A percentile compares a stretch with the other conserved stretches of the same genome.
phyloP scores from a whole-genome alignment of 305 asterid genomes.

The Striga hermonthica region DNA sequence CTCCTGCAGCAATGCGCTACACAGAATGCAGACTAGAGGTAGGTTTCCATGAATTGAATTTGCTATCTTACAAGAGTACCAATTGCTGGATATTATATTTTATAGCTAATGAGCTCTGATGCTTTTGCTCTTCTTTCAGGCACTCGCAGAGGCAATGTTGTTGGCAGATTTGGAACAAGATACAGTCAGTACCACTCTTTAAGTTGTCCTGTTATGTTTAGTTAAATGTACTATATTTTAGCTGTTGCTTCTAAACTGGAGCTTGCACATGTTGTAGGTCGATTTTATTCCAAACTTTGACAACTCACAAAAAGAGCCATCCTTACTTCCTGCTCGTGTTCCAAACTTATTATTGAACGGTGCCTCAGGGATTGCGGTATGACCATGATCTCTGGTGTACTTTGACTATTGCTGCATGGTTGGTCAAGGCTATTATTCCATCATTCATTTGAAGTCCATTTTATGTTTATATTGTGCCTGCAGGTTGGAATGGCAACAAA shows the following conservation, averaged over 20 bases:
- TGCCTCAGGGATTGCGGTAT: slow-evolving; percentile 98
- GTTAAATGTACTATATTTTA: slow-evolving; percentile 13
- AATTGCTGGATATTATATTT: slow-evolving; percentile 15
- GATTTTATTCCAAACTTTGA: slow-evolving; percentile 96
- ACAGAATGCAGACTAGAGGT: slow-evolving; percentile 98
- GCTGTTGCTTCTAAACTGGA: slow-evolving; percentile 28
- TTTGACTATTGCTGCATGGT: slow-evolving; percentile 6
- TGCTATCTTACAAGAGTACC: neutral
- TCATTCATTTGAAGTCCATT: slow-evolving; percentile 9
- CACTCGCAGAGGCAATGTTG: slow-evolving; percentile 91
- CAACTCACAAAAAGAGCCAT: slow-evolving; percentile 92
- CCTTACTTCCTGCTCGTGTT: slow-evolving; percentile 91
- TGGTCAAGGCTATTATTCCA: slow-evolving; percentile 16
- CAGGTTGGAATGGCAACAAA: slow-evolving; percentile 99
- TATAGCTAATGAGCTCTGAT: slow-evolving; percentile 25
- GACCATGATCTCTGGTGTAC: slow-evolving; percentile 30
- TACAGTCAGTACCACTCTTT: slow-evolving; percentile 53
- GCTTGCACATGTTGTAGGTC: slow-evolving; percentile 54
- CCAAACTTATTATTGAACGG: slow-evolving; percentile 89
- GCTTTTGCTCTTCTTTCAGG: slow-evolving; percentile 47
- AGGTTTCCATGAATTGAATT: slow-evolving; percentile 28
- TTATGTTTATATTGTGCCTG: slow-evolving; percentile 28
- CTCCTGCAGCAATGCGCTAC: slow-evolving; percentile 99
- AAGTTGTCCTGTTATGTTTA: slow-evolving; percentile 23
- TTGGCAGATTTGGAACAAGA: slow-evolving; percentile 86